These are phyloP conservation scores for Trichoderma brevicompactum DNA, from an alignment of 2,329 filamentous ascomycete genomes.

Conservation along the genomic window DNA sequence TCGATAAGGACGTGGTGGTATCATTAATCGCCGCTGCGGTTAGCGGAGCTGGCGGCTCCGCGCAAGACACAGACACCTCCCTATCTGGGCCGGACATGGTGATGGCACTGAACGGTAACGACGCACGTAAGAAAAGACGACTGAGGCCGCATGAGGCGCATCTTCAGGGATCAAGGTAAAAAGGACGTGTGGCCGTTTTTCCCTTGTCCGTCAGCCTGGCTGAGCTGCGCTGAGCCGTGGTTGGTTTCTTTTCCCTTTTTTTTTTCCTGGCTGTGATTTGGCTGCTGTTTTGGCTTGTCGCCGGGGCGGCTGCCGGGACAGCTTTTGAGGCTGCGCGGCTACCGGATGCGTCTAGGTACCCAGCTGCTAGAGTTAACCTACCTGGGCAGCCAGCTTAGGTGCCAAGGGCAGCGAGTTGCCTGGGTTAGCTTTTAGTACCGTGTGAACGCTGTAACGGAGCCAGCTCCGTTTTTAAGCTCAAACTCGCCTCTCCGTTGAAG, in stretches of 20 bases:
- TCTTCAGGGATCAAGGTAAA: slow-evolving; percentile 9
- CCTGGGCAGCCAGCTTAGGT: too few species aligned
- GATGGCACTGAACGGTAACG: slow-evolving; percentile 19
- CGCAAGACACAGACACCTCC: slow-evolving; percentile 13
- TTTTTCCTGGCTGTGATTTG: not conserved
- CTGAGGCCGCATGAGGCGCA: slow-evolving; percentile 23
- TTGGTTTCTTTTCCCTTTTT: not conserved
- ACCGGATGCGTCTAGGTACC: slow-evolving; percentile 17
- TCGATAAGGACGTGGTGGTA: not conserved
- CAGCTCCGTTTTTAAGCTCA: too few species aligned
- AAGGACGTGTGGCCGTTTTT: not conserved
- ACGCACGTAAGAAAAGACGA: slow-evolving; percentile 19
- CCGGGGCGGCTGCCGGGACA: too few species aligned
- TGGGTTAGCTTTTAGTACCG: not conserved
- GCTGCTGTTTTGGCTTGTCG: not conserved
- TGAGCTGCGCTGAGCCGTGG: slow-evolving; percentile 4
- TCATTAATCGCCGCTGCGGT: slow-evolving; percentile 11
- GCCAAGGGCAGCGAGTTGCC: too few species aligned
- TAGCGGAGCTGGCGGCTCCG: slow-evolving; percentile 7
- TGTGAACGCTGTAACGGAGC: too few species aligned
- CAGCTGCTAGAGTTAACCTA: not conserved
- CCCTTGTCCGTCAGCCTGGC: slow-evolving; percentile 5
- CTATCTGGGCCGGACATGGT: slow-evolving; percentile 29
- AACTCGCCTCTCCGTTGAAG: too few species aligned
- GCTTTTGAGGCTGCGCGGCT: slow-evolving; percentile 25